A percentile compares a stretch with the other conserved stretches of the same genome.
phyloP scores from a whole-genome alignment of 805 yeast species.

The Candida tallmaniae region DNA sequence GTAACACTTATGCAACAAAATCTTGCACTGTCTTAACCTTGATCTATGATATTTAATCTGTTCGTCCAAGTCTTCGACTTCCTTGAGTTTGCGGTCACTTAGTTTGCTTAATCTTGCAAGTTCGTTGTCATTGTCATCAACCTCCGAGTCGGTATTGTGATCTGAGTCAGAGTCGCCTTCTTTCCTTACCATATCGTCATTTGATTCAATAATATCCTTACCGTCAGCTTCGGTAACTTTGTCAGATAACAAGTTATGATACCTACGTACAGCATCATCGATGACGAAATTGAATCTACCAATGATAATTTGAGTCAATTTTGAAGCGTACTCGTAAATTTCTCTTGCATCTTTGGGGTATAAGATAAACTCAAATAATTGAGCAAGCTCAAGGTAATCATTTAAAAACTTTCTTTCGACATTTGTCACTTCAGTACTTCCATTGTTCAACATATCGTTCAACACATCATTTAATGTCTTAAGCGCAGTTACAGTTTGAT shows the following conservation, averaged over 20 bases:
- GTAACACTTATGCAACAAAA: constrained; percentile 68
- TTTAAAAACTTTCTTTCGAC: constrained; percentile 46
- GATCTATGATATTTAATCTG: constrained; percentile 17
- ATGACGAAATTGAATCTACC: constrained; percentile 18
- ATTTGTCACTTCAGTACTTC: constrained; percentile 44
- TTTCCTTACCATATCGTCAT: constrained; percentile 12
- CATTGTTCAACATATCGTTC: constrained; percentile 55
- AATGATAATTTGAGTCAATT: constrained; percentile 18
- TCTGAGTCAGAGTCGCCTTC: background rate
- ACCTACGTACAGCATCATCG: constrained; percentile 12
- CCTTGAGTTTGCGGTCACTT: constrained; percentile 7
- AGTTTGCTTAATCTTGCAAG: background rate
- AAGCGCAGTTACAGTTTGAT: constrained; percentile 23
- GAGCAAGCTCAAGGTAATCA: constrained; percentile 58
- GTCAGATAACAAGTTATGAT: constrained; percentile 18
- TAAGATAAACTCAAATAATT: constrained; percentile 55
- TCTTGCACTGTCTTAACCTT: constrained; percentile 47
- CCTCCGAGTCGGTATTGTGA: constrained; percentile 5
- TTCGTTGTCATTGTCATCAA: background rate
- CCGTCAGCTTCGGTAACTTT: constrained; percentile 14
- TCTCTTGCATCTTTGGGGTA: constrained; percentile 48
- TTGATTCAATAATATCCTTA: constrained; percentile 18
- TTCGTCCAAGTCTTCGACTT: constrained; percentile 18
- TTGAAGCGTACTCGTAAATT: constrained; percentile 25
- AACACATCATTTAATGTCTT: constrained; percentile 63